These are phyloP conservation scores for Yamadazyma sp. DNA, from an alignment of 1,139 yeast species.

Conservation along the genomic window DNA sequence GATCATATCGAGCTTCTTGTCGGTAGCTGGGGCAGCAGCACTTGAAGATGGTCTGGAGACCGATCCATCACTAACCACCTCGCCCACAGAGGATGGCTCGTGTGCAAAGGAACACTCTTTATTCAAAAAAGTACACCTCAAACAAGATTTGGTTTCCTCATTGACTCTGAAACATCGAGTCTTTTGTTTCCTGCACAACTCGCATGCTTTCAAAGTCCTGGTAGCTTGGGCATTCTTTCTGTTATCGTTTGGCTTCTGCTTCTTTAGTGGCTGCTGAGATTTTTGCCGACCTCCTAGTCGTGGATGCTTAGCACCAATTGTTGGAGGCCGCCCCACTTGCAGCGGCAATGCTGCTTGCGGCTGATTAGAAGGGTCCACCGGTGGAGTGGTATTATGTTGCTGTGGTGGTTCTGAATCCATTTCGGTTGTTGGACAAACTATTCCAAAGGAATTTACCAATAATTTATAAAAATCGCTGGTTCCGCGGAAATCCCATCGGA, in stretches of 20 bases:
- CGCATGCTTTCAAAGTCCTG: conserved; percentile 59
- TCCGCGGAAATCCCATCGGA: conserved; percentile 1
- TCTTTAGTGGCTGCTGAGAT: conserved; percentile 2
- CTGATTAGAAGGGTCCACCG: not conserved
- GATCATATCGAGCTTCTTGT: conserved; percentile 26
- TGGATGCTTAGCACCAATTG: not conserved
- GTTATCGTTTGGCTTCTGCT: conserved; percentile 8
- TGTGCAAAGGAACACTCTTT: conserved; percentile 48
- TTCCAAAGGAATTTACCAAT: not conserved
- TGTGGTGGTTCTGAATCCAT: not conserved
- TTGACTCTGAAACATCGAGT: conserved; percentile 59
- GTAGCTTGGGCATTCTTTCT: conserved; percentile 35
- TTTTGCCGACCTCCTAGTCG: not conserved
- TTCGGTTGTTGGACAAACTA: not conserved
- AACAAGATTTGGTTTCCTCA: conserved; percentile 46
- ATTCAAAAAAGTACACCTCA: conserved; percentile 55
- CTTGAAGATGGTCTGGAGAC: not conserved
- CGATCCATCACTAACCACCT: conserved; percentile 3
- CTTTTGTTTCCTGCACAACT: conserved; percentile 58
- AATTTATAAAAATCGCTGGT: not conserved
- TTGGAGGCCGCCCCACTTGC: not conserved
- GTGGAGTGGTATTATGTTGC: not conserved
- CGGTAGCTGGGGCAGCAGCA: not conserved
- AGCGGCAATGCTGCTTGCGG: too few species aligned
- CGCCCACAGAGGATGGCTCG: not conserved